These are phyloP conservation scores for Penicillium bialowiezense DNA, from an alignment of 495 filamentous ascomycete genomes.

Conservation along the genomic window DNA sequence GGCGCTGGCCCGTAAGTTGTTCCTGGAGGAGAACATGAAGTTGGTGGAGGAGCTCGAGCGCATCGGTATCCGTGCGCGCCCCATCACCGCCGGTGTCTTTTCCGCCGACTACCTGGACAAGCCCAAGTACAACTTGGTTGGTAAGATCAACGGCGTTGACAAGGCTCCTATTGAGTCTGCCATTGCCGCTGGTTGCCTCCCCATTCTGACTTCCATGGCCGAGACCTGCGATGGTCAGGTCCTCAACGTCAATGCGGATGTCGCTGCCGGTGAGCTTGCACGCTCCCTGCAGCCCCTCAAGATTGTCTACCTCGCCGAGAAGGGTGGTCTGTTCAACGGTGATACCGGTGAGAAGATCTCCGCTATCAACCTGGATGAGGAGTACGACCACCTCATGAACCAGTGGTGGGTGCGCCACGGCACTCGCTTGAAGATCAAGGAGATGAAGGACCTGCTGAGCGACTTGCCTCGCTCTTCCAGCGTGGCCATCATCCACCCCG, in stretches of 20 bases:
- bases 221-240: slow-evolving; percentile 92
- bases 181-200: slow-evolving; percentile 87
- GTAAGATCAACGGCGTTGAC: slow-evolving; percentile 93
- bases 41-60: slow-evolving; percentile 88
- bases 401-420: slow-evolving; percentile 97
- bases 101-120: slow-evolving; percentile 92
- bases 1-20: slow-evolving; percentile 83
- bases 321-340: slow-evolving; percentile 93
- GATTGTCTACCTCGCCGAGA: slow-evolving; percentile 97
- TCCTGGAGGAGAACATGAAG: slow-evolving; percentile 95
- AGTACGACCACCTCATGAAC: slow-evolving; percentile 91
- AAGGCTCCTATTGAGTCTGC: slow-evolving; percentile 87
- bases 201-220: slow-evolving; percentile 95
- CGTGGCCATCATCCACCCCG: slow-evolving; percentile 96
- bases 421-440: slow-evolving; percentile 96
- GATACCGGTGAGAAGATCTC: slow-evolving; percentile 95
- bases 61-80: slow-evolving; percentile 86
- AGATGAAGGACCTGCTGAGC: slow-evolving; percentile 91
- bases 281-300: slow-evolving; percentile 88
- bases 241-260: slow-evolving; percentile 96
- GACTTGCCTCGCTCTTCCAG: slow-evolving; percentile 87
- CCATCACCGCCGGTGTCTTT: slow-evolving; percentile 91
- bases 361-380: slow-evolving; percentile 95
- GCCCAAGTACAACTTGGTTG: slow-evolving; percentile 90
- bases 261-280: slow-evolving; percentile 91